Conservation (phyloP, 2,329 filamentous ascomycete species). For the Cryphonectria nitschkei region DNA sequence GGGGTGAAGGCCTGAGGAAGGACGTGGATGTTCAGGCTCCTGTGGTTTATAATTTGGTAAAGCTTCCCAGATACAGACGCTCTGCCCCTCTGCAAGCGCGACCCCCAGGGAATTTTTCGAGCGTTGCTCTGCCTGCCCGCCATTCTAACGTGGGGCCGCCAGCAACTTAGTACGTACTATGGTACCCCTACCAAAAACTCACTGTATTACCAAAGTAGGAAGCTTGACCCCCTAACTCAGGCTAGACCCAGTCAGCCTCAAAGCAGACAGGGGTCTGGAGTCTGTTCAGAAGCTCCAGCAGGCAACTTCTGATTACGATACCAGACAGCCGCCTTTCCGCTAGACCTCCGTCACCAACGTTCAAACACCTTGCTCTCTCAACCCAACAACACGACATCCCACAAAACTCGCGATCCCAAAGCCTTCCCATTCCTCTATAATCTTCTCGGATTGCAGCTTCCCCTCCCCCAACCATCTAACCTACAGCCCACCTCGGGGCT, state of each 20-base stretch:
- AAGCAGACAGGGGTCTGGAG: conserved; percentile 11
- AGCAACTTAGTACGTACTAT: conserved; percentile 2
- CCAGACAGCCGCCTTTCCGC: conserved; percentile 14
- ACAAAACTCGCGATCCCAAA: background rate
- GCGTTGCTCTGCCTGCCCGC: conserved; percentile 14
- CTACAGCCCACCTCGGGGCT: conserved; percentile 11
- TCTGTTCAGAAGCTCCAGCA: conserved; percentile 18
- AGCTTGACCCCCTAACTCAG: conserved; percentile 2
- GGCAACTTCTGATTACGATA: conserved; percentile 30
- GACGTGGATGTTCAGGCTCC: conserved; percentile 15
- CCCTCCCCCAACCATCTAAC: conserved; percentile 8
- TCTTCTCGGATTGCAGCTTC: conserved; percentile 37
- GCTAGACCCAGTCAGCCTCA: conserved; percentile 20
- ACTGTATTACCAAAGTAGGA: background rate
- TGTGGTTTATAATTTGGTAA: conserved; percentile 14
- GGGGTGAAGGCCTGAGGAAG: conserved; percentile 4
- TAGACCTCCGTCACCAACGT: conserved; percentile 15
- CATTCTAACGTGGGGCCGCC: conserved; percentile 14
- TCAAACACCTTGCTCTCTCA: conserved; percentile 15
- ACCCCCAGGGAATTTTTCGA: conserved; percentile 21
- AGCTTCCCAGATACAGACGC: conserved; percentile 13
- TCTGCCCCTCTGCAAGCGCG: conserved; percentile 17
- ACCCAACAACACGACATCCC: conserved; percentile 17
- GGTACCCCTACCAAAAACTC: background rate
- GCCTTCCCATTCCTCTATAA: conserved; percentile 31